These are phyloP conservation scores for Kalmanozyma brasiliensis DNA, from an alignment of 1,284 basidiomycete species.

Conservation along the genomic window DNA sequence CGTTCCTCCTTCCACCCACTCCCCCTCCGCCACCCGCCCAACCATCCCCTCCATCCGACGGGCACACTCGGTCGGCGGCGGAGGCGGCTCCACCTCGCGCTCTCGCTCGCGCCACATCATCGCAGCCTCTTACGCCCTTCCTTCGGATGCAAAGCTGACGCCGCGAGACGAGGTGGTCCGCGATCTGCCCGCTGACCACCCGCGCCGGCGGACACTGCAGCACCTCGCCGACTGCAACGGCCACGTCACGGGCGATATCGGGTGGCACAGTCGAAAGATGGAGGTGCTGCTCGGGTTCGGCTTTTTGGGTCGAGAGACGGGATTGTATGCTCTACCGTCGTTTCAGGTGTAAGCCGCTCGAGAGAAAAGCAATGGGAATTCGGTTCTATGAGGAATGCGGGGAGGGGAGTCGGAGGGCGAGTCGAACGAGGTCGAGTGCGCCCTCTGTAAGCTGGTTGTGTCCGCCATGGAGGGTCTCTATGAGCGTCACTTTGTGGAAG, in stretches of 20 bases:
- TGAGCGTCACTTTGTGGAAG: conserved; percentile 33
- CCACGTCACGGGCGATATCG: conserved; percentile 86
- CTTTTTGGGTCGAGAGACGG: conserved; percentile 89
- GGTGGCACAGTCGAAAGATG: conserved; percentile 97
- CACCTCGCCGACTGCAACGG: conserved; percentile 83
- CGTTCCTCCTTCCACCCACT: conserved; percentile 8
- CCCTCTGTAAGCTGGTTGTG: conserved; percentile 52
- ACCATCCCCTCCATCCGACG: conserved; percentile 35
- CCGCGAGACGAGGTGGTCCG: conserved; percentile 70
- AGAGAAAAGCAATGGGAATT: neutral
- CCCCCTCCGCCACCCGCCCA: conserved; percentile 12
- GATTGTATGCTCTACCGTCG: conserved; percentile 75
- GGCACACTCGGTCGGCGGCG: conserved; percentile 43
- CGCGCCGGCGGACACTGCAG: conserved; percentile 77
- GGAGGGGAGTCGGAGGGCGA: conserved; percentile 19
- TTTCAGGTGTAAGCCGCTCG: conserved; percentile 49
- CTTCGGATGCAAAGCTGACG: conserved; percentile 24
- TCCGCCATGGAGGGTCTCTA: conserved; percentile 48
- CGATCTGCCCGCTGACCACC: conserved; percentile 75
- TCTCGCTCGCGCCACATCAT: conserved; percentile 45
- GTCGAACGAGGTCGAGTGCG: conserved; percentile 44
- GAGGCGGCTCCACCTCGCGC: conserved; percentile 46
- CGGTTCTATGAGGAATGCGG: conserved; percentile 2
- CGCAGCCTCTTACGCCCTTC: conserved; percentile 20
- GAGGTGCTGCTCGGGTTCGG: conserved; percentile 91